A percentile compares a stretch with the other conserved stretches of the same genome.
Conservation (phyloP, 2,329 filamentous ascomycete species). For the Amesomyces nigricolor region DNA sequence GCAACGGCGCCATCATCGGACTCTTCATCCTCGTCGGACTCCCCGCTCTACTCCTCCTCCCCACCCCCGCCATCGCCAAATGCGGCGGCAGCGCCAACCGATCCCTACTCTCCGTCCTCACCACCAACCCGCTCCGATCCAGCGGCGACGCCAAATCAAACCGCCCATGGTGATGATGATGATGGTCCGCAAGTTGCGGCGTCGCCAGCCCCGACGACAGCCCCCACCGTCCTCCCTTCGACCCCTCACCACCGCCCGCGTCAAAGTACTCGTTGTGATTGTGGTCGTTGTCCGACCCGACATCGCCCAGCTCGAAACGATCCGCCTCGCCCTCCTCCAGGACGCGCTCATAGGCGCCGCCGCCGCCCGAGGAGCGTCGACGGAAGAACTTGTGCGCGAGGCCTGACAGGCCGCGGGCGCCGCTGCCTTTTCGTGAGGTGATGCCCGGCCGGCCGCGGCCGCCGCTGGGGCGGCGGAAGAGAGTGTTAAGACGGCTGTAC, state of each 20-base stretch:
- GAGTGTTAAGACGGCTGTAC: conserved; percentile 46
- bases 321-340: conserved; percentile 70
- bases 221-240: conserved; percentile 38
- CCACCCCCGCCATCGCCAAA: conserved; percentile 48
- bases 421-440: conserved; percentile 35
- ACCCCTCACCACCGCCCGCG: conserved; percentile 46
- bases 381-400: conserved; percentile 62
- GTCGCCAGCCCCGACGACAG: conserved; percentile 63
- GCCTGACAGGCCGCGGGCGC: conserved; percentile 38
- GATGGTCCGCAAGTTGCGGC: conserved; percentile 46
- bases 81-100: conserved; percentile 53
- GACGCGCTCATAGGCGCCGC: conserved; percentile 70
- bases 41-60: conserved; percentile 50
- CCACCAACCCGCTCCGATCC: conserved; percentile 66
- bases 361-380: conserved; percentile 37
- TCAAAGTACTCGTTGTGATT: conserved; percentile 57
- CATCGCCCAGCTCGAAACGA: conserved; percentile 72
- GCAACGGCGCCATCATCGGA: conserved; percentile 47
- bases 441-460: conserved; percentile 36
- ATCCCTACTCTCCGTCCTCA: conserved; percentile 82
- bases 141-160: conserved; percentile 43
- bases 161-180: conserved; percentile 32
- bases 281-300: conserved; percentile 53
- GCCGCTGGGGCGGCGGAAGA: conserved; percentile 34
- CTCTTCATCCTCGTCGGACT: conserved; percentile 57